Evolutionary conservation across 495 filamentous ascomycete species (phyloP), one percentile per base, ranked within the genome.

Genomic region (Saxophila tyrrhenica): DNA sequence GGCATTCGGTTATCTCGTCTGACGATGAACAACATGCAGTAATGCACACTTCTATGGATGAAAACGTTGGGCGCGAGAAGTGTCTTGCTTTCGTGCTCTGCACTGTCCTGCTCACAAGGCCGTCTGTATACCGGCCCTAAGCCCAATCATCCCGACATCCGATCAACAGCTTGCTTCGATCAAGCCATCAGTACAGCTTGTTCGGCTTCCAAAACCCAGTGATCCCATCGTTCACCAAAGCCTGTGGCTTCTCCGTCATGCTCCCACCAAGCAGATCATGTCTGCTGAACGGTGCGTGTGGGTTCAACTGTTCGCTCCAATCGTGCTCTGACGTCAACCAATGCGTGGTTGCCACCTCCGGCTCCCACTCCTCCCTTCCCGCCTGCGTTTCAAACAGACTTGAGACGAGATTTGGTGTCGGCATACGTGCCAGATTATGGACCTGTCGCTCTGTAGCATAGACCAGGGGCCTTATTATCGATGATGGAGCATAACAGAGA

Each of bases 191-290:
- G 56, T 70, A 70, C 32, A 70, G 53, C 48, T 43, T 61, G 51
- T 70, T 39, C 11, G 67, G 67, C 52, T 66, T 66, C 68, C 68
- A 70, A 59, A 70, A 67, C 11, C 58, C 53, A 16, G 53, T 47
- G 23, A 64, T 51, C 19, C 50, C 54, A 20, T 53, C 54, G 0
- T 52, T 46, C 21, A 21, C n/a, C n/a, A n/a, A n/a, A n/a, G n/a
- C n/a, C 54, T 43, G 50, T 48, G 11, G 32, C 51, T 15, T 41
- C 44, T 0, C 25, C 29, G 24, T 20, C 9, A 35, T 5, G 29
- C 29, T 13, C 29, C 13, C 29, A 35, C 29, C 13, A 5, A 35
- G 29, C 5, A 35, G 29, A 35, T 35, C 29, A 35, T 35, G 5
- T 35, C 29, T 13, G 29, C 5, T 13, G 29, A 35, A 13, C 29